Conservation (phyloP, 2,329 filamentous ascomycete species). For the Sporothrix pseudoabietina region DNA sequence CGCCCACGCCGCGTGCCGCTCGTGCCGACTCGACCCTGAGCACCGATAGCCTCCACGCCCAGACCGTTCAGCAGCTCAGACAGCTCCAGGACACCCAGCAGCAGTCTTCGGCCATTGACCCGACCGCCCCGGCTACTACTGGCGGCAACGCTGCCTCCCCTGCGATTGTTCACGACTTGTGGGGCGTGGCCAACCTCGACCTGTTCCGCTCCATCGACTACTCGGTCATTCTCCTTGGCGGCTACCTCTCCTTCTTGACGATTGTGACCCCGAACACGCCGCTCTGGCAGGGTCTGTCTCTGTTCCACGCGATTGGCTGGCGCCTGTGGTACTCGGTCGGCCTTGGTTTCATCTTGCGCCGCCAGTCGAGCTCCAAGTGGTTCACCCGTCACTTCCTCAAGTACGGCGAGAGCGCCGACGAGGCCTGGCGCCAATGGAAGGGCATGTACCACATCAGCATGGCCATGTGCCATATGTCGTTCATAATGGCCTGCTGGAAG, state of each 20-base stretch:
- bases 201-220: constrained; percentile 85
- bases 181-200: constrained; percentile 83
- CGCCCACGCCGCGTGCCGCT: constrained; percentile 72
- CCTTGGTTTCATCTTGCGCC: constrained; percentile 79
- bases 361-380: constrained; percentile 85
- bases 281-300: constrained; percentile 75
- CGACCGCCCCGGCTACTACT: background rate
- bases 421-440: constrained; percentile 98
- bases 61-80: constrained; percentile 23
- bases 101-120: constrained; percentile 13
- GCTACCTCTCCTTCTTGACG: constrained; percentile 74
- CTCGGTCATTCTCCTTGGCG: constrained; percentile 72
- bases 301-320: constrained; percentile 78
- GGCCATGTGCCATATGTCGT: constrained; percentile 84
- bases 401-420: constrained; percentile 83
- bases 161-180: constrained; percentile 74
- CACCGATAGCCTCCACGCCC: constrained; percentile 27
- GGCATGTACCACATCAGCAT: constrained; percentile 91
- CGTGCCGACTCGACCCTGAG: constrained; percentile 37
- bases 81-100: constrained; percentile 14
- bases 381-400: constrained; percentile 99
- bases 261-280: constrained; percentile 76
- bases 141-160: constrained; percentile 48
- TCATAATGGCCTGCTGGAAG: constrained; percentile 92
- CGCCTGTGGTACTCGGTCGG: constrained; percentile 90